Percentiles rank a stretch among this genome's conserved stretches.
Evolutionary conservation across 2,329 filamentous ascomycete species (phyloP).

Genomic region (Pyrenophora teres): DNA sequence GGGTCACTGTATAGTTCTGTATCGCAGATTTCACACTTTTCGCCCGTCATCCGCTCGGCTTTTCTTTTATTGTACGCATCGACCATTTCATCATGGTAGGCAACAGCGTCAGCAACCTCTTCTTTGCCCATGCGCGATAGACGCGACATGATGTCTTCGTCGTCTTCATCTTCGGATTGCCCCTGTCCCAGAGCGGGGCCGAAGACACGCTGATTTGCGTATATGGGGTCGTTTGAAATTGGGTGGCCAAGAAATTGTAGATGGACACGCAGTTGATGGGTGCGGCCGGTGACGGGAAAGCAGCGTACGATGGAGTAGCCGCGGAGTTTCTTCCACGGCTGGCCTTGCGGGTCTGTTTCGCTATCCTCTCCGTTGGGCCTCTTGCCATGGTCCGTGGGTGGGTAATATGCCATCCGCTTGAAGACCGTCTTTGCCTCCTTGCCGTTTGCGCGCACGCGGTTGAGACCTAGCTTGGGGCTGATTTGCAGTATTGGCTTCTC

Average conservation of each 20-base stretch:
- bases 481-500: constrained; percentile 93
- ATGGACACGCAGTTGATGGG: constrained; percentile 93
- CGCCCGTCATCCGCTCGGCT: constrained; percentile 90
- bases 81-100: constrained; percentile 93
- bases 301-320: constrained; percentile 96
- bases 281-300: constrained; percentile 88
- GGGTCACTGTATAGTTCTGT: constrained; percentile 94
- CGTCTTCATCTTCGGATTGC: constrained; percentile 71
- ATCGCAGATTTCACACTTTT: constrained; percentile 77
- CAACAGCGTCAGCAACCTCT: constrained; percentile 85
- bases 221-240: constrained; percentile 97
- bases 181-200: constrained; percentile 74
- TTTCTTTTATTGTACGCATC: constrained; percentile 87
- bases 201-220: constrained; percentile 92
- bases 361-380: constrained; percentile 16
- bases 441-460: constrained; percentile 90
- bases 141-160: constrained; percentile 87
- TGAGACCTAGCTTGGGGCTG: constrained; percentile 91
- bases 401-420: constrained; percentile 89
- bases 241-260: constrained; percentile 93
- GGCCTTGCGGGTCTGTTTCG: constrained; percentile 34
- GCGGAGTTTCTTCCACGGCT: constrained; percentile 60
- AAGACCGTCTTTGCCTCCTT: constrained; percentile 92
- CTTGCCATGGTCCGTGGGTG: constrained; percentile 51
- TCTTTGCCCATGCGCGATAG: constrained; percentile 91